These are phyloP conservation scores for Fraxinus ornus DNA, from an alignment of 305 asterid genomes.

Conservation along the genomic window DNA sequence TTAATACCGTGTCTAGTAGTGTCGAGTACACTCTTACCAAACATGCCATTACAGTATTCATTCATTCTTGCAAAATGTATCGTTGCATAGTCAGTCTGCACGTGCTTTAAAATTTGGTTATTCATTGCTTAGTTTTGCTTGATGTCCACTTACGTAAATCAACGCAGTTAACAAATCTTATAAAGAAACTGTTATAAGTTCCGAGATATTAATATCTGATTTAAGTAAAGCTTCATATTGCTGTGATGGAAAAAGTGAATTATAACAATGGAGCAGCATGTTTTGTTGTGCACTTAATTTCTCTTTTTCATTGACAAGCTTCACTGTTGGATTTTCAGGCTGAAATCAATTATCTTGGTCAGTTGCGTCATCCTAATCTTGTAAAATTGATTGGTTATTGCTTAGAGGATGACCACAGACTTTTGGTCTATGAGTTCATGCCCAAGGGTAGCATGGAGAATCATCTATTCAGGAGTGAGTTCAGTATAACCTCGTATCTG, in stretches of 20 bases:
- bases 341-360: slow-evolving; percentile 67
- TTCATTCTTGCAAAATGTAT: background rate
- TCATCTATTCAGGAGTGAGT: slow-evolving; percentile 83
- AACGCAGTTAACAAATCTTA: background rate
- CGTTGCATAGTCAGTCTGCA: background rate
- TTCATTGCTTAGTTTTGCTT: background rate
- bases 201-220: background rate
- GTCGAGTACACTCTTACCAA: background rate
- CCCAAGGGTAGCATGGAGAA: slow-evolving; percentile 79
- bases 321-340: slow-evolving; percentile 44
- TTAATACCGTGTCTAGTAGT: background rate
- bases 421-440: slow-evolving; percentile 69
- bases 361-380: slow-evolving; percentile 63
- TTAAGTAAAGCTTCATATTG: background rate
- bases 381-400: slow-evolving; percentile 70
- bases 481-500: background rate
- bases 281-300: background rate
- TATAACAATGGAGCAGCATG: background rate
- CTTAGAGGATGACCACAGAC: slow-evolving; percentile 66
- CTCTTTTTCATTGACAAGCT: slow-evolving; percentile 1
- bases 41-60: background rate
- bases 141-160: background rate
- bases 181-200: background rate
- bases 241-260: background rate
- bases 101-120: background rate